Evolutionary conservation across 2,329 filamentous ascomycete species (phyloP).

Genomic region (Epichloe aotearoae): DNA sequence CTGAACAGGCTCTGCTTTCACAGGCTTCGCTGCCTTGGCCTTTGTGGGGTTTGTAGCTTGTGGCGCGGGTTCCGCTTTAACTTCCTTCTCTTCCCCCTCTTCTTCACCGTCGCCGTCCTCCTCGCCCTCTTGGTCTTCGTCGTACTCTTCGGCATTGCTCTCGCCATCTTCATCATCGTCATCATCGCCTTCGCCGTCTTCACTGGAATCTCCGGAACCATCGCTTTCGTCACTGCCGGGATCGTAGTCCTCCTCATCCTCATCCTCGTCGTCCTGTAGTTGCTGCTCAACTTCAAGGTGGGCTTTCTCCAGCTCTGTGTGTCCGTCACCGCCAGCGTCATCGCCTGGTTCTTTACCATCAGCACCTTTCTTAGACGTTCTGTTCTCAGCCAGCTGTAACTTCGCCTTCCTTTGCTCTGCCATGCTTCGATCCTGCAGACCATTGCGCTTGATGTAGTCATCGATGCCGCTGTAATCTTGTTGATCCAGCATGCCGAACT

Average conservation of each 20-base stretch:
- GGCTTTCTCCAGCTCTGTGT: slow-evolving; percentile 36
- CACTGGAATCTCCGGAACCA: slow-evolving; percentile 37
- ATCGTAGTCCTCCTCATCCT: slow-evolving; percentile 54
- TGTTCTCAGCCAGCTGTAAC: slow-evolving; percentile 47
- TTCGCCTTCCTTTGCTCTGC: slow-evolving; percentile 54
- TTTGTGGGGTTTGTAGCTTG: neutral
- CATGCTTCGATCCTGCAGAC: slow-evolving; percentile 54
- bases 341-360: slow-evolving; percentile 26
- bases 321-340: slow-evolving; percentile 19
- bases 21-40: slow-evolving; percentile 6
- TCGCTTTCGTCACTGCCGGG: slow-evolving; percentile 49
- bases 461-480: slow-evolving; percentile 53
- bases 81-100: slow-evolving; percentile 9
- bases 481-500: slow-evolving; percentile 58
- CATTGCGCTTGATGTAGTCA: slow-evolving; percentile 46
- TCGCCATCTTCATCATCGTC: slow-evolving; percentile 29
- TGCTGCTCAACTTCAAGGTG: slow-evolving; percentile 37
- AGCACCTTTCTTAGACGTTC: slow-evolving; percentile 30
- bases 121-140: slow-evolving; percentile 20
- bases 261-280: slow-evolving; percentile 47
- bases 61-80: slow-evolving; percentile 6
- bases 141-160: slow-evolving; percentile 26
- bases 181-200: slow-evolving; percentile 37
- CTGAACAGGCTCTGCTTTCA: neutral
- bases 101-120: slow-evolving; percentile 18